Evolutionary conservation across 2,329 filamentous ascomycete genomes (phyloP).

Genomic region (Onygenales sp.): DNA sequence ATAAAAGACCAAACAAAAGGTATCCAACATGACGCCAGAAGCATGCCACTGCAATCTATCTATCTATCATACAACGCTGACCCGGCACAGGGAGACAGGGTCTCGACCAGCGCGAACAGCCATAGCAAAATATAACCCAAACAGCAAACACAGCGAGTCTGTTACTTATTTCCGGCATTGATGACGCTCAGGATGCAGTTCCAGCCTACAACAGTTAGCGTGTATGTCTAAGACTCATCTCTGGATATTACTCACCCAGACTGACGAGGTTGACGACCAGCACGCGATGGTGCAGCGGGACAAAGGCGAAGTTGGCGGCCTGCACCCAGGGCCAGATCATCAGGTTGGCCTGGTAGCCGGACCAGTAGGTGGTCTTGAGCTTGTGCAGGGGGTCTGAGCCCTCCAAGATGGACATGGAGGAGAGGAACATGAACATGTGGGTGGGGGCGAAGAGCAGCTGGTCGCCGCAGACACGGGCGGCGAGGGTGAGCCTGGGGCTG

Average conservation of each 20-base stretch:
- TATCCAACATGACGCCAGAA: too few relatives aligned
- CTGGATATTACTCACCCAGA: constrained; percentile 42
- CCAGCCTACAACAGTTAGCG: constrained; percentile 36
- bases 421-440: constrained; percentile 73
- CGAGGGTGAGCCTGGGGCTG: constrained; percentile 57
- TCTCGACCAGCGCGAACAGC: not conserved
- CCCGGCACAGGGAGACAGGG: not conserved
- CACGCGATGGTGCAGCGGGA: constrained; percentile 74
- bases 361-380: constrained; percentile 58
- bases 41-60: not conserved
- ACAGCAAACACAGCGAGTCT: not conserved
- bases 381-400: constrained; percentile 58
- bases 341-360: constrained; percentile 73
- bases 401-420: constrained; percentile 75
- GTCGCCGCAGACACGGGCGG: constrained; percentile 69
- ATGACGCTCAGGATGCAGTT: constrained; percentile 51
- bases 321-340: constrained; percentile 82
- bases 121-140: constrained; percentile 28
- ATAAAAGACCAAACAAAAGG: too few relatives aligned
- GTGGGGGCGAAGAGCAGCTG: constrained; percentile 76
- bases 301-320: constrained; percentile 74
- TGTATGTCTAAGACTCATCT: too few relatives aligned
- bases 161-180: constrained; percentile 32
- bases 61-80: not conserved
- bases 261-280: constrained; percentile 78